phyloP scores from a whole-genome alignment of 495 filamentous ascomycete genomes.

The Penicillium coffeae region DNA sequence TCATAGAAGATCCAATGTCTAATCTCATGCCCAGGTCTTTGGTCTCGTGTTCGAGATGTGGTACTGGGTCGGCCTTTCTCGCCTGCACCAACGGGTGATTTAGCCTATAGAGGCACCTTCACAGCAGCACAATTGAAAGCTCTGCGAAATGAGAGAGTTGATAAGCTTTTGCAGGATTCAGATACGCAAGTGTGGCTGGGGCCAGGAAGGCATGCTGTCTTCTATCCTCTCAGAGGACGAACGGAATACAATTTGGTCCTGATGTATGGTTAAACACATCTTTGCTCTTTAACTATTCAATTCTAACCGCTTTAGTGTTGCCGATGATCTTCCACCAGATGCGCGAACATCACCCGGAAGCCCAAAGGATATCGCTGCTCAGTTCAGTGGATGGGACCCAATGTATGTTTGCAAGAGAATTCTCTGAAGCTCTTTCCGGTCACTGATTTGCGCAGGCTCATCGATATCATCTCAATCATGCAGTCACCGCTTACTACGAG shows the following conservation, averaged over 20 bases:
- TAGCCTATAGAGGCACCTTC: constrained; percentile 56
- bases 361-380: not conserved
- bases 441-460: not conserved
- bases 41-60: constrained; percentile 34
- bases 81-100: constrained; percentile 54
- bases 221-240: constrained; percentile 55
- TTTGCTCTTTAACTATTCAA: not conserved
- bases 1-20: constrained; percentile 9
- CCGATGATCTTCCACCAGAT: not conserved
- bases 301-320: not conserved
- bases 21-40: constrained; percentile 35
- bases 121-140: constrained; percentile 5
- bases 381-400: not conserved
- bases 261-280: not conserved
- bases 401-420: not conserved
- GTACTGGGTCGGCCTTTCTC: constrained; percentile 34
- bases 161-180: constrained; percentile 3
- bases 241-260: constrained; percentile 61
- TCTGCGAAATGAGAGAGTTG: constrained; percentile 7
- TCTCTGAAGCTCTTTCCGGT: not conserved
- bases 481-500: not conserved
- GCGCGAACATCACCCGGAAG: not conserved
- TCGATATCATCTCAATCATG: not conserved
- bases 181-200: constrained; percentile 52
- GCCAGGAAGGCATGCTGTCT: constrained; percentile 54